Evolutionary conservation across 176 grass and related monocot genomes (phyloP), one percentile per base, ranked within the genome.

Genomic region (Oryza coarctata): DNA sequence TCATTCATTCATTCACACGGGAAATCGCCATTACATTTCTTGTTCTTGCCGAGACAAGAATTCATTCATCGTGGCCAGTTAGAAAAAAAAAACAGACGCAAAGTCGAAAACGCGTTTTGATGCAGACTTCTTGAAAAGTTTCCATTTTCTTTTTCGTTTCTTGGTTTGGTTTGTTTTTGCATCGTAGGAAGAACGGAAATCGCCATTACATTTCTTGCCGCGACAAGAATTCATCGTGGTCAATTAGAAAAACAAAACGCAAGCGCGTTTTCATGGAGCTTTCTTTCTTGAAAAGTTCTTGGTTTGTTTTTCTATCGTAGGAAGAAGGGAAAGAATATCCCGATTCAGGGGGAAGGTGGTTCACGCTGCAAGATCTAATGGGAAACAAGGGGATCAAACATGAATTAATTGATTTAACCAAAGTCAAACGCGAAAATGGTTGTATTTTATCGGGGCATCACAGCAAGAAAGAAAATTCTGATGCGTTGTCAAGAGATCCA

Each of bases 261-360:
- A 18, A 68, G 68, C 69, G 45, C 45, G 45, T 66, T 76, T 85
- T 85, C 82, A 44, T 58, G 41, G 32, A 76, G 5, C 32, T 79
- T n/a, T n/a, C n/a, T n/a, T n/a, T n/a, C 62, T 40, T 79, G 25
- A 13, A 33, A 87, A 34, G 28, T 26, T 49, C 15, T n/a, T n/a
- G n/a, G n/a, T n/a, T 3, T 31, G 3, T 4, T 3, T 50, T 50
- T 33, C 13, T 15, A 9, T n/a, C 4, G 6, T n/a, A 39, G 3
- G 0, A 41, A 10, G 10, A 9, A 80, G 13, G 20, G 9, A 49
- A 38, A 52, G 22, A 39, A 69, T 68, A 84, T 74, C 74, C 61
- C 28, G 22, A 71, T 47, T 25, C 10, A 13, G 5, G 9, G 7
- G 22, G 39, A 63, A 63, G 64, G 22, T 2, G 23, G 82, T 61